Conservation (phyloP, 2,329 filamentous ascomycete genomes). For the Zymoseptoria passerinii region DNA sequence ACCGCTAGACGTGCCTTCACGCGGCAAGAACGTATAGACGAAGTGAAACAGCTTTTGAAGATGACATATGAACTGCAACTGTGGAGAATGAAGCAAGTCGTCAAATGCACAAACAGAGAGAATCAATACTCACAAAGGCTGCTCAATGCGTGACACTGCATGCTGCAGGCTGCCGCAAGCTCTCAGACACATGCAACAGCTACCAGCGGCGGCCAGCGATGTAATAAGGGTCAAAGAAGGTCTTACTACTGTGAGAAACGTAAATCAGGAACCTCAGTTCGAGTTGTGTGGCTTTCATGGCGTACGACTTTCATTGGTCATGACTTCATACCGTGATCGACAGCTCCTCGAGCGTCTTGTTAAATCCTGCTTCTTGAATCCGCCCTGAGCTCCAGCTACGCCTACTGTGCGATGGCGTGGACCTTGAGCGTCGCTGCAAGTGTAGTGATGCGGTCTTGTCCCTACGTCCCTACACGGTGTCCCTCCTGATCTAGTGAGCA, state of each 20-base stretch:
- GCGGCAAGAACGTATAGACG: neutral
- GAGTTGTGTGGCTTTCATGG: too few species aligned
- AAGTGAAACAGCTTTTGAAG: neutral
- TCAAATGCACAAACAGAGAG: neutral
- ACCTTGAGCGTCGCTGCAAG: neutral
- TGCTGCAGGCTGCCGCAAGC: neutral
- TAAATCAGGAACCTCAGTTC: too few species aligned
- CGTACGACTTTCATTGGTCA: too few species aligned
- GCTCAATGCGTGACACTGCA: neutral
- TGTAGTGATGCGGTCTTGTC: neutral
- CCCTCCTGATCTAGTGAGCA: slow-evolving; percentile 17
- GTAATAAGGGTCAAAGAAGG: too few species aligned
- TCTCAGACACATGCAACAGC: neutral
- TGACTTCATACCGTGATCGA: too few species aligned
- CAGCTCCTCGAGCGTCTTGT: too few species aligned
- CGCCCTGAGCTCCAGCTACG: too few species aligned
- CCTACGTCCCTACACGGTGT: neutral
- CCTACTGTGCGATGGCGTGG: too few species aligned
- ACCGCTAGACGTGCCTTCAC: neutral
- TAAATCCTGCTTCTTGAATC: too few species aligned
- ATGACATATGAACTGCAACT: neutral
- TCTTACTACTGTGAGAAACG: too few species aligned
- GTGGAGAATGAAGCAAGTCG: neutral
- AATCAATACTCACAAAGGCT: neutral
- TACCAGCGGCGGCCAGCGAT: neutral